Base-by-base conservation (phyloP, 2,329 filamentous ascomycete genomes). In the Chrysoporthe deuterocubensis region DNA sequence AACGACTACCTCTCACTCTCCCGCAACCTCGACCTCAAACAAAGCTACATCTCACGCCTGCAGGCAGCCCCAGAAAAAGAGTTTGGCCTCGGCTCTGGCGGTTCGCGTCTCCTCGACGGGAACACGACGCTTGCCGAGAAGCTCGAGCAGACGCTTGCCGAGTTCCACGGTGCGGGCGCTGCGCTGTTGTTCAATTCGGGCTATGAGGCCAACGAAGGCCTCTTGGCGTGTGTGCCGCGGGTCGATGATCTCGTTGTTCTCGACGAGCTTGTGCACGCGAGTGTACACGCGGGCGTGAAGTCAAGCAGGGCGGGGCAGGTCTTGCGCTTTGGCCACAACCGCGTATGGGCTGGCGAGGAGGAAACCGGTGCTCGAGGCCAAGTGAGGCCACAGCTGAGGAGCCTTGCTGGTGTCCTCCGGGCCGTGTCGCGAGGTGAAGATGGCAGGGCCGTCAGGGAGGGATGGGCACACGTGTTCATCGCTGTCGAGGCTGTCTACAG, bases 1-100 rank as follows among this genome's bases (percentile, higher is more conserved):
- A 90, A 94, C 76, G 87, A 87, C 66, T 91, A 96, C 75, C 92
- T 97, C 68, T 93, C 94, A 61, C 90, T 94, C 6, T 89, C 92
- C 0, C 76, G 75, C 2, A 76, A 80, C 44, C 74, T 78, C 0
- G 76, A 75, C 16, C 65, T 87, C 8, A 90, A 91, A 78, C 84
- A 89, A 74, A 89, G 87, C 8, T 94, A 89, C 75, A 82, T 95
- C 21, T 67, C 71, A 2, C 72, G 76, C 0, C 71, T 84, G 13
- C 72, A 77, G 32, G 21, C n/a, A 32, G n/a, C 52, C 14, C 13
- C 11, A 4, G 69, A 26, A 26, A 26, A 69, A 2, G 65, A 72
- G 65, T 56, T 66, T 64, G 43, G 44, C 40, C 71, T 85, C 4
- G 85, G 85, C 5, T 86, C 84, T 0, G 83, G 83, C 1, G 85